Base-by-base conservation (phyloP, 2,329 filamentous ascomycete species). In the Massarina eburnea region DNA sequence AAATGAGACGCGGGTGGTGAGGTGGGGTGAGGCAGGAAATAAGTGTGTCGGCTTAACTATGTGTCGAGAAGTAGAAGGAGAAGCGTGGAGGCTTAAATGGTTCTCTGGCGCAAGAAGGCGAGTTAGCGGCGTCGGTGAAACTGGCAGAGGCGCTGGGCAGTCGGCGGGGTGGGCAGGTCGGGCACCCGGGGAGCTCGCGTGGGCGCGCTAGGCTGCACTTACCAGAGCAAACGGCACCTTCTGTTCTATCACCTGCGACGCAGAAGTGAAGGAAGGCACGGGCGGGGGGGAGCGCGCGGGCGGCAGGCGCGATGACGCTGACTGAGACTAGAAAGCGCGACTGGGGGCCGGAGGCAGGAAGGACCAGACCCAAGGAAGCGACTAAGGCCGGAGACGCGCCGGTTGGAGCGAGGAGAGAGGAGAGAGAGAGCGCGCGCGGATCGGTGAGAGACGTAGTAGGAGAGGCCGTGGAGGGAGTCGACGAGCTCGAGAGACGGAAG, bases 311-410 rank as follows among this genome's bases (percentile, higher is more conserved):
- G n/a, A 30, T 30, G 27, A 30, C 27, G 27, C 27, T 14, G 27
- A n/a, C 27, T 41, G 34, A 46, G 45, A 42, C 30, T 46, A 32
- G 36, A 30, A 30, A 30, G 27, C 27, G 27, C 27, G 27, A 30
- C 27, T 48, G 41, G 47, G 38, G 43, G 55, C 47, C 42, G 51
- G 58, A 58, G 19, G 57, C 60, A 64, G 59, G 58, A 35, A 48
- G 51, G 52, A 55, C 53, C 59, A 26, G 24, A 12, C 24, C 24
- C 24, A 26, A 63, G 50, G 58, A 56, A 58, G 65, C 58, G 61
- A 62, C 54, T 56, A 66, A 66, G 57, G 59, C 66, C 59, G 58
- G 58, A 52, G 47, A 58, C 58, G 59, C 58, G 55, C 58, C 56
- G 35, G 54, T 52, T 54, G 51, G 54, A 44, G 40, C 2, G 41